These are phyloP conservation scores for Xylaria sp. DNA, from an alignment of 2,329 filamentous ascomycete species.

Conservation along the genomic window DNA sequence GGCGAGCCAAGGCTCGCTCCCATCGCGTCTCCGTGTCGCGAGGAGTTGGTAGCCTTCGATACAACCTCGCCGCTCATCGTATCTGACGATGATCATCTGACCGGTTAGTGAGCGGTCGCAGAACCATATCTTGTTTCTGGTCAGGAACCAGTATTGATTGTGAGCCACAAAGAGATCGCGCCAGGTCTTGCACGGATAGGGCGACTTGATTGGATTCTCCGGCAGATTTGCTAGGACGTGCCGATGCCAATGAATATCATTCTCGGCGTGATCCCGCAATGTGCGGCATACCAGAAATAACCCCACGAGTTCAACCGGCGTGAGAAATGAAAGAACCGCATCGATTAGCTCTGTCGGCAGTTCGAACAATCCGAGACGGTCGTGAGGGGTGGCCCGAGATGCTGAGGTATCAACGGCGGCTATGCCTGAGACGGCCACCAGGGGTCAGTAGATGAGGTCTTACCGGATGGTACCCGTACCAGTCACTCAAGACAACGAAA, in stretches of 20 bases:
- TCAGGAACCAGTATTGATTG: slow-evolving; percentile 84
- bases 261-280: slow-evolving; percentile 63
- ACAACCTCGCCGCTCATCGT: slow-evolving; percentile 72
- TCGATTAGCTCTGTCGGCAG: slow-evolving; percentile 80
- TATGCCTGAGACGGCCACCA: neutral
- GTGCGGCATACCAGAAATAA: slow-evolving; percentile 66
- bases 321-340: slow-evolving; percentile 70
- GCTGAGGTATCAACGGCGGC: neutral
- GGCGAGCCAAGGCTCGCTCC: slow-evolving; percentile 67
- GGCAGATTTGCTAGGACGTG: slow-evolving; percentile 74
- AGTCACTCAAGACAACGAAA: neutral
- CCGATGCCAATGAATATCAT: slow-evolving; percentile 74
- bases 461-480: neutral
- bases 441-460: slow-evolving; percentile 1
- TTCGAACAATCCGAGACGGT: slow-evolving; percentile 48
- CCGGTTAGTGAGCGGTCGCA: slow-evolving; percentile 75
- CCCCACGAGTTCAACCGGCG: slow-evolving; percentile 65
- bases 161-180: slow-evolving; percentile 75
- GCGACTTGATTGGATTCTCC: slow-evolving; percentile 54
- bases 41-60: slow-evolving; percentile 83
- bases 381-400: slow-evolving; percentile 7
- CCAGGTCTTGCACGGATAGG: slow-evolving; percentile 67
- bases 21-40: slow-evolving; percentile 63
- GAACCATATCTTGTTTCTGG: slow-evolving; percentile 84
- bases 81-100: slow-evolving; percentile 76